These are phyloP conservation scores for Claviceps digitariae DNA, from an alignment of 2,329 filamentous ascomycete genomes.

Conservation along the genomic window DNA sequence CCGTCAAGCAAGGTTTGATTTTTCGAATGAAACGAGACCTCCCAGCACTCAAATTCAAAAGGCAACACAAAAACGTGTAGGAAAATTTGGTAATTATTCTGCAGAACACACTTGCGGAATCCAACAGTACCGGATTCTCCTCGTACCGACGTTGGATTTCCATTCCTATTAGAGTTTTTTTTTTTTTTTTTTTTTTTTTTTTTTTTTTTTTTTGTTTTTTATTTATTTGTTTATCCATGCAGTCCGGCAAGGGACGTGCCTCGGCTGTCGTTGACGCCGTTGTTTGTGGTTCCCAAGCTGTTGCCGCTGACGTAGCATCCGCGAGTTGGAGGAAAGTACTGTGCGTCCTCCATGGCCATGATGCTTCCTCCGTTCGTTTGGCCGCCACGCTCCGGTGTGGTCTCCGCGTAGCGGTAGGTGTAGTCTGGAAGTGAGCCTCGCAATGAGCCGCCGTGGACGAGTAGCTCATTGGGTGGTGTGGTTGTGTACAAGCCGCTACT, in stretches of 20 bases:
- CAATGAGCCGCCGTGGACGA: slow-evolving; percentile 8
- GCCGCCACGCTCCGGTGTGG: slow-evolving; percentile 1
- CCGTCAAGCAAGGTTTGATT: too few species aligned
- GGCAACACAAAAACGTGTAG: too few species aligned
- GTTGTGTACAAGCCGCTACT: slow-evolving; percentile 9
- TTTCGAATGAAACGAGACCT: too few species aligned
- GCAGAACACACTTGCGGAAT: too few species aligned
- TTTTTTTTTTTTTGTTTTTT: background rate
- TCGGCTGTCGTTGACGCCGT: background rate
- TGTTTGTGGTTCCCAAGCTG: background rate
- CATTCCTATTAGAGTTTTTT: too few species aligned
- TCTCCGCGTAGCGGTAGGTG: slow-evolving; percentile 19
- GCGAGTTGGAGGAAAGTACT: slow-evolving; percentile 1
- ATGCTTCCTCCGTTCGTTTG: background rate
- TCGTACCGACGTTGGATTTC: too few species aligned
- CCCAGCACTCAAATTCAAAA: too few species aligned
- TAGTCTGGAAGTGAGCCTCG: slow-evolving; percentile 12
- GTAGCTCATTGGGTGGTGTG: slow-evolving; percentile 5
- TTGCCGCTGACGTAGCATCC: background rate
- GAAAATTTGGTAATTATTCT: too few species aligned
- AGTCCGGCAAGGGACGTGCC: background rate
- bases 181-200: too few species aligned
- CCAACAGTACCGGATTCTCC: too few species aligned
- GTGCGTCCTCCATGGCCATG: slow-evolving; percentile 1
- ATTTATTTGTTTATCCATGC: background rate